Conservation (phyloP, 371 early-diverging fungal species). For the Entomophthora muscae region DNA sequence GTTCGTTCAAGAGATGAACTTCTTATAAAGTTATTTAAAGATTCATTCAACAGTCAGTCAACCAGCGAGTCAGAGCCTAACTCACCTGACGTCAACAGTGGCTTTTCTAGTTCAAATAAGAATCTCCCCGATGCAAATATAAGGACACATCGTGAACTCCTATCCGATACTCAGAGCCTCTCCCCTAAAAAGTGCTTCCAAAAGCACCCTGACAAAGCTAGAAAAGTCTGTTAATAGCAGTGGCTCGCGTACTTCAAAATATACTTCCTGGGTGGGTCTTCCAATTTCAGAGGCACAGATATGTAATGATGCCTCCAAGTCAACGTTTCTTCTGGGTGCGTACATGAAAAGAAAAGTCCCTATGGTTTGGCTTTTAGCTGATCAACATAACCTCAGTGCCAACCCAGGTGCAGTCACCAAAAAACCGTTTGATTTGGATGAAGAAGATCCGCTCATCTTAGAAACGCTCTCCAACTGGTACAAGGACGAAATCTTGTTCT, state of each 20-base stretch:
- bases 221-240: neutral
- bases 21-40: neutral
- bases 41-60: neutral
- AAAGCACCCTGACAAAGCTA: neutral
- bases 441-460: neutral
- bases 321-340: neutral
- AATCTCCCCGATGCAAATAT: neutral
- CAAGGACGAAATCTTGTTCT: neutral
- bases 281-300: neutral
- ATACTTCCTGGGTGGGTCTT: neutral
- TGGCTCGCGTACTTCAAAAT: neutral
- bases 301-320: neutral
- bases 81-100: too few species aligned
- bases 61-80: neutral
- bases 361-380: constrained; percentile 1
- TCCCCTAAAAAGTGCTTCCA: neutral
- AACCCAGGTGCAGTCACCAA: neutral
- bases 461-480: neutral
- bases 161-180: neutral
- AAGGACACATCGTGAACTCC: neutral
- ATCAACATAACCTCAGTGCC: neutral
- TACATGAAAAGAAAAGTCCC: neutral
- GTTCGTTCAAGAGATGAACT: neutral
- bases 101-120: neutral
- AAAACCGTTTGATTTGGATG: neutral